A percentile compares a stretch with the other conserved stretches of the same genome.
Evolutionary conservation across 2,329 filamentous ascomycete species (phyloP).

Genomic region (Penicillium sp.): DNA sequence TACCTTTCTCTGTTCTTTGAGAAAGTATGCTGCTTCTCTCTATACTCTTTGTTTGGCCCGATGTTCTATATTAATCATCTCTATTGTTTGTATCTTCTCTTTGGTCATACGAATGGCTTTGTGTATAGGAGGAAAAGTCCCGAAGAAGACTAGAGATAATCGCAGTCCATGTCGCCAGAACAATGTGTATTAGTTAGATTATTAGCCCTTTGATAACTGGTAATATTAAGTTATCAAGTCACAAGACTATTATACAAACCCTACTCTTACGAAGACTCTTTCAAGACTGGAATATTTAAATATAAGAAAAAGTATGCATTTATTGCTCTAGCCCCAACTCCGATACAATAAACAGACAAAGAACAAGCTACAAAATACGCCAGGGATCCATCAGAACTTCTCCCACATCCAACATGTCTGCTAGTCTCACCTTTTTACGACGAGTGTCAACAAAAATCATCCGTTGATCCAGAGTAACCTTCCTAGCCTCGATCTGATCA

Average conservation of each 20-base stretch:
- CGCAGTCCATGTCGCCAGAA: too few relatives aligned
- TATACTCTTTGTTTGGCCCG: background rate
- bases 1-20: background rate
- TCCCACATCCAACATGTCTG: slow-evolving; percentile 4
- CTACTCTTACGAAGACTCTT: background rate
- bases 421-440: background rate
- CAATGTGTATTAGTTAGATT: background rate
- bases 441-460: background rate
- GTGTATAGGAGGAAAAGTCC: background rate
- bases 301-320: background rate
- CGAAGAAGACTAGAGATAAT: too few relatives aligned
- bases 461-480: background rate
- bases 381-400: background rate
- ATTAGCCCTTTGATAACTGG: background rate
- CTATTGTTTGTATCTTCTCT: background rate
- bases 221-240: background rate
- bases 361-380: background rate
- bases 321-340: too few relatives aligned
- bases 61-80: background rate
- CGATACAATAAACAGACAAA: background rate
- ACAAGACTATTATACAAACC: background rate
- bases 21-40: background rate
- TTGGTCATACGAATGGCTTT: background rate
- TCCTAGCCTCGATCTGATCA: background rate
- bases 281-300: too few relatives aligned